Conservation (phyloP, 108 stramenopile species). For the Stephanodiscus minutulus region DNA sequence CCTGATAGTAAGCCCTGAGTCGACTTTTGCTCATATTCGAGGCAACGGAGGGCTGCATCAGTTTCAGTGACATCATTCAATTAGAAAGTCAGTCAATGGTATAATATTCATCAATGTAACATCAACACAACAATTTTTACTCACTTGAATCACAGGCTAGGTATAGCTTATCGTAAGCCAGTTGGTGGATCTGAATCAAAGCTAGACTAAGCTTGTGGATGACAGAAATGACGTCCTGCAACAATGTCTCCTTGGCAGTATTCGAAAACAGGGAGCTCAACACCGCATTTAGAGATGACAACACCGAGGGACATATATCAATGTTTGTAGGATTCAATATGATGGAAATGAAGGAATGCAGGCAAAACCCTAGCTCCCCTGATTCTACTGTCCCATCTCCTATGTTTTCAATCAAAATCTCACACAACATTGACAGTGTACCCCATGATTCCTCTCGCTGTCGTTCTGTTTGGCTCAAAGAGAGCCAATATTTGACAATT, state of each 20-base stretch:
- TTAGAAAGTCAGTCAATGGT: not conserved
- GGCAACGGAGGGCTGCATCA: constrained; percentile 10
- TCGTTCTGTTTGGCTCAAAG: constrained; percentile 21
- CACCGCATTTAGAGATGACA: constrained; percentile 30
- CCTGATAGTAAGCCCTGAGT: constrained; percentile 24
- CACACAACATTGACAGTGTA: constrained; percentile 45
- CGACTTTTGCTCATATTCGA: constrained; percentile 21
- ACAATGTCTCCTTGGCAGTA: constrained; percentile 19
- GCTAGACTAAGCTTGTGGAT: constrained; percentile 45
- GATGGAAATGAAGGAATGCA: constrained; percentile 52
- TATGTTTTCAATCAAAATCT: constrained; percentile 44
- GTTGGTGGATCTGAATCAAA: constrained; percentile 40
- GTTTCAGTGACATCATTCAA: not conserved
- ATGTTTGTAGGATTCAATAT: constrained; percentile 37
- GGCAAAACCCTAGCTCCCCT: constrained; percentile 53
- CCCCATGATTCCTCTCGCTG: constrained; percentile 48
- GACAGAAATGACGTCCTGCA: constrained; percentile 16
- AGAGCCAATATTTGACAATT: constrained; percentile 52
- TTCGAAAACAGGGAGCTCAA: constrained; percentile 38
- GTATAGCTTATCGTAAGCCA: constrained; percentile 16
- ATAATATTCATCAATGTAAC: not conserved
- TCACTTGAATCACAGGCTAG: constrained; percentile 17
- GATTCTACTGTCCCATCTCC: constrained; percentile 25
- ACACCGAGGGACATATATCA: constrained; percentile 11
- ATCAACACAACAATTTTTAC: not conserved